These are phyloP conservation scores for Setomelanomma holmii DNA, from an alignment of 2,329 filamentous ascomycete species.

Conservation along the genomic window DNA sequence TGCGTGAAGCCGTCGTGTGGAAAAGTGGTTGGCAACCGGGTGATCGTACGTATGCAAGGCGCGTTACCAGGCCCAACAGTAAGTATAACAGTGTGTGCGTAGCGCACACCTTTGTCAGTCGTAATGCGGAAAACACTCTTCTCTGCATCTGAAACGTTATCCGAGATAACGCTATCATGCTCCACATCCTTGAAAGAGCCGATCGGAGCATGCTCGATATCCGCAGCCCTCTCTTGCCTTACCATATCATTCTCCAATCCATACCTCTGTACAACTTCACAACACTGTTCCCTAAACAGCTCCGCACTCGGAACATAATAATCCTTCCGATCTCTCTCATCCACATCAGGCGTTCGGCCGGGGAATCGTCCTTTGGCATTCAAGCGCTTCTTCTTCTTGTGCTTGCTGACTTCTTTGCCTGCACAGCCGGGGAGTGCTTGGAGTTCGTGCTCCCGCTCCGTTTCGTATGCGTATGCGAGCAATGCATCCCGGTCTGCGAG, in stretches of 20 bases:
- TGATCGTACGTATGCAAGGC: constrained; percentile 54
- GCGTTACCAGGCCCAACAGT: constrained; percentile 73
- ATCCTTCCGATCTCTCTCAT: constrained; percentile 57
- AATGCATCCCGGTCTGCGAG: constrained; percentile 77
- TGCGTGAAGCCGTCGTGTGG: constrained; percentile 64
- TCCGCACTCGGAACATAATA: constrained; percentile 53
- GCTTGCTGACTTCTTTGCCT: constrained; percentile 81
- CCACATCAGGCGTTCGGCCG: constrained; percentile 45
- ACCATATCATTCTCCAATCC: constrained; percentile 63
- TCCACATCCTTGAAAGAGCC: constrained; percentile 37
- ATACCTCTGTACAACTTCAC: constrained; percentile 50
- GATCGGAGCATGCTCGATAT: constrained; percentile 66
- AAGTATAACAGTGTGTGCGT: constrained; percentile 70
- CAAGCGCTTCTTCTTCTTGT: constrained; percentile 71
- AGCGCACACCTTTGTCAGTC: constrained; percentile 62
- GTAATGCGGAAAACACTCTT: constrained; percentile 70
- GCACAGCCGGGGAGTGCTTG: constrained; percentile 76
- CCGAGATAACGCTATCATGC: constrained; percentile 25
- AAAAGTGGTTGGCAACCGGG: constrained; percentile 45
- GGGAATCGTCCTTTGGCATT: constrained; percentile 54
- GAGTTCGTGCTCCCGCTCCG: constrained; percentile 67
- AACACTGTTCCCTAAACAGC: constrained; percentile 53
- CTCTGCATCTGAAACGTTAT: constrained; percentile 34
- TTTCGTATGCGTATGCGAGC: constrained; percentile 70
- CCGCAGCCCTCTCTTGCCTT: constrained; percentile 64